Evolutionary conservation across 805 yeast species (phyloP), one percentile per base, ranked within the genome.

Genomic region (Saccharomyces jurei): DNA sequence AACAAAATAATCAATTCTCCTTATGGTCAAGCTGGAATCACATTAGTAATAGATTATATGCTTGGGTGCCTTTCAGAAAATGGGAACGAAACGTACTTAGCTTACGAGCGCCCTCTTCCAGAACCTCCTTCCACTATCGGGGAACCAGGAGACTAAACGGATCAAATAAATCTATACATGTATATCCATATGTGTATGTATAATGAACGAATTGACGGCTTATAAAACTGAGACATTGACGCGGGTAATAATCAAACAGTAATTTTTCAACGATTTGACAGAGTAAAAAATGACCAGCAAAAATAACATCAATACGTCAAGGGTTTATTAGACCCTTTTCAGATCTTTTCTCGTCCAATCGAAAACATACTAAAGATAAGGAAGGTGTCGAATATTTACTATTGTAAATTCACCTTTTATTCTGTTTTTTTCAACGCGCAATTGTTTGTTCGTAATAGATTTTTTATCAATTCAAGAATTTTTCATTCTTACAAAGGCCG

Each of bases 1-100:
- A 60, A 56, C 48, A 54, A 60, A 44, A 54, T 60, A 8, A 57
- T 57, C 55, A 60, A 63, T n/a, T 59, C 58, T 3, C 64, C 62
- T 2, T 51, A 54, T 17, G 63, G 65, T 8, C 60, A 61, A 50
- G 50, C 58, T 10, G 63, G 64, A 13, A 59, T 61, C n/a, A 51
- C 60, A 6, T 51, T 56, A 9, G 51, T 62, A 41, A 57, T 58
- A 44, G 66, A 62, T 41, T 56, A 57, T 27, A 53, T 60, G 52
- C 59, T 62, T 25, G 56, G 52, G 50, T 62, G 62, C 60, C 44
- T 36, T 17, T 36, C 44, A 5, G 25, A 36, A 8, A 21, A 17
- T 36, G 25, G 25, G 25, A 6, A n/a, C 10, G 44, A 36, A 36
- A 4, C 44, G 4, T 17, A 17, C 25, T 6, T 17, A 17, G 44